Evolutionary conservation across 371 early-diverging fungal species (phyloP), one percentile per base, ranked within the genome.

Genomic region (Mucor velutinosus): DNA sequence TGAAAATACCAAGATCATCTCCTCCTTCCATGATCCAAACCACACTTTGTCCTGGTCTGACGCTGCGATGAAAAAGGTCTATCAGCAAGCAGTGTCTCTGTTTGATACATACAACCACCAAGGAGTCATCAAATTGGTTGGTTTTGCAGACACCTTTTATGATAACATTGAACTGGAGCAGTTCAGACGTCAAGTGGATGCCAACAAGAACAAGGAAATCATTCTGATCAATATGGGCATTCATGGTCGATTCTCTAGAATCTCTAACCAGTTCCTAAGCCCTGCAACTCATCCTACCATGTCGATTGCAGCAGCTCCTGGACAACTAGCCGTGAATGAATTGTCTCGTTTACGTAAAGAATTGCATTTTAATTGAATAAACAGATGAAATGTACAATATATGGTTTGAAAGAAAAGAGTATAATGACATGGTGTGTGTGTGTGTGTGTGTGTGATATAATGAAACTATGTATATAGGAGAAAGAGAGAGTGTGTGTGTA

Each of bases 181-280:
- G 23, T 95, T 95, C 35, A 57, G 76, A 23, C 60, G 41, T 15
- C 58, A 60, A 2, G 51, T 75, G 3, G 70, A 70, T 32, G 69
- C 68, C 37, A 65, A 47, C 11, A 58, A 60, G 3, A 63, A 72
- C 29, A 77, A 85, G 61, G 93, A 94, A 12, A 57, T 95, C 59
- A 96, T 97, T 64, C 89, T 94, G 3, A 79, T 97, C 35, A 94
- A 96, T 77, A 97, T 97, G 98, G 94, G 96, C 1, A 75, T 82
- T 5, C 58, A 74, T 4, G 98, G 97, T n/a, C 93, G 91, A 72
- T 70, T 93, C 33, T 93, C 96, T 4, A 89, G 97, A 30, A 90
- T 92, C 1, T 69, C 93, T 43, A 95, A 96, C 76, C 78, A 79
- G 33, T 90, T 87, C 72, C 65, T 96, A 56, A 95, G 95, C 10